These are phyloP conservation scores for Lyophyllum shimeji DNA, from an alignment of 768 basidiomycete species.

Conservation along the genomic window DNA sequence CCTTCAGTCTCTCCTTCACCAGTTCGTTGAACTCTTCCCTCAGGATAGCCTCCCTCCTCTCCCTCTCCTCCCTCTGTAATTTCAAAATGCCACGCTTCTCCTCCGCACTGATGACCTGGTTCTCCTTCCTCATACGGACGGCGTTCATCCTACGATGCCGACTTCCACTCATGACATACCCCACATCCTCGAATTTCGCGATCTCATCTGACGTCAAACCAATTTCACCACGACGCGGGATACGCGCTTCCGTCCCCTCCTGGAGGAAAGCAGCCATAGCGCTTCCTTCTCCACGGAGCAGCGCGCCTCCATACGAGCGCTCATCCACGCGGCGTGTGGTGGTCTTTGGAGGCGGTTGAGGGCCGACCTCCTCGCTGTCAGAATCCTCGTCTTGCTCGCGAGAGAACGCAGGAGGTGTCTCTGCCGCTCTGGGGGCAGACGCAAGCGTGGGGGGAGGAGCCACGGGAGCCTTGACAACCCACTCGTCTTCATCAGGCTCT, in stretches of 20 bases:
- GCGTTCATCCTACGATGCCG: constrained; percentile 98
- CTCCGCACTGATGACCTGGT: constrained; percentile 98
- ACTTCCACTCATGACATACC: constrained; percentile 98
- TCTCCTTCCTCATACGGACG: constrained; percentile 98
- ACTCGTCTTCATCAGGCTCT: constrained; percentile 44
- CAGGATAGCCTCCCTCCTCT: constrained; percentile 85
- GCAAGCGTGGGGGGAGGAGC: constrained; percentile 21
- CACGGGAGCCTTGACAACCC: constrained; percentile 60
- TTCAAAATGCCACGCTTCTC: constrained; percentile 97
- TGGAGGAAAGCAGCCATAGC: constrained; percentile 97
- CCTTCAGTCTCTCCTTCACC: constrained; percentile 73
- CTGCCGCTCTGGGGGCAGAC: constrained; percentile 8
- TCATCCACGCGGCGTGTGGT: constrained; percentile 62
- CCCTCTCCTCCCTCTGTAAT: constrained; percentile 91
- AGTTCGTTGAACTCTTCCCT: constrained; percentile 89
- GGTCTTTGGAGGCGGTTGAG: constrained; percentile 56
- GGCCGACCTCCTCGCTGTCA: constrained; percentile 69
- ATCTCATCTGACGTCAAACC: constrained; percentile 89
- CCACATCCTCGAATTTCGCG: constrained; percentile 81
- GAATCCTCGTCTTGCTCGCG: constrained; percentile 32
- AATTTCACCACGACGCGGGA: constrained; percentile 98
- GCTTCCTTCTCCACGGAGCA: constrained; percentile 92
- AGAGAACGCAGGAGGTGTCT: constrained; percentile 19
- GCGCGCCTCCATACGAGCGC: constrained; percentile 84
- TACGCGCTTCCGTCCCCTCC: constrained; percentile 81